Percentiles rank a stretch among this genome's conserved stretches.
phyloP scores from a whole-genome alignment of 2,329 filamentous ascomycete species.

The Trichoderma sp. region DNA sequence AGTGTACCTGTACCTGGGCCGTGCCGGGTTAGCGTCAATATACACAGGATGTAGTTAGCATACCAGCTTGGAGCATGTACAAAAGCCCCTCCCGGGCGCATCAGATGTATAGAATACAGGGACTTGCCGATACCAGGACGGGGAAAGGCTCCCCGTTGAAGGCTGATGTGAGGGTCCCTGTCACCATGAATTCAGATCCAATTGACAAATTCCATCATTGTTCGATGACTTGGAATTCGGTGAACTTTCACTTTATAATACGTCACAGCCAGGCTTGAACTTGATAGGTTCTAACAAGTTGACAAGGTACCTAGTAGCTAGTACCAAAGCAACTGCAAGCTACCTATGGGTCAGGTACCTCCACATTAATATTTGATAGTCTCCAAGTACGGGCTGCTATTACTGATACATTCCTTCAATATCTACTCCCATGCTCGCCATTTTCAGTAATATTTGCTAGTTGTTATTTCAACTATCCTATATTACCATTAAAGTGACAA shows the following conservation, averaged over 20 bases:
- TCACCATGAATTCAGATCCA: background rate
- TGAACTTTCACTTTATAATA: background rate
- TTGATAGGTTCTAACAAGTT: background rate
- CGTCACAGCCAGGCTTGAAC: background rate
- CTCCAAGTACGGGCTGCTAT: background rate
- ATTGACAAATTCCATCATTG: background rate
- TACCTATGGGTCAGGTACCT: background rate
- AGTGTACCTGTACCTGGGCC: background rate
- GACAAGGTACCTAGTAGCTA: background rate
- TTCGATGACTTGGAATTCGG: background rate
- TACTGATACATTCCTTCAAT: background rate
- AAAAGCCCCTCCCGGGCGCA: background rate
- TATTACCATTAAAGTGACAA: no score
- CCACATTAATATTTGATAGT: background rate
- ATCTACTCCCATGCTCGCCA: background rate
- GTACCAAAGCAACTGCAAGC: no score
- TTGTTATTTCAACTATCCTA: no score
- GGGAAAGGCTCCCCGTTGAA: background rate
- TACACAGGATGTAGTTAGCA: background rate
- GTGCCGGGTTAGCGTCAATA: background rate
- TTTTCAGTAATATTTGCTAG: no score
- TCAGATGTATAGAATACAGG: background rate
- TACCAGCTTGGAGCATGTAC: background rate
- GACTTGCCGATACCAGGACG: background rate
- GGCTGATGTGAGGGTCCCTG: background rate